Percentiles rank a stretch among this genome's conserved stretches.
Conservation (phyloP, 164 flowering plant species). For the Piper betle region DNA sequence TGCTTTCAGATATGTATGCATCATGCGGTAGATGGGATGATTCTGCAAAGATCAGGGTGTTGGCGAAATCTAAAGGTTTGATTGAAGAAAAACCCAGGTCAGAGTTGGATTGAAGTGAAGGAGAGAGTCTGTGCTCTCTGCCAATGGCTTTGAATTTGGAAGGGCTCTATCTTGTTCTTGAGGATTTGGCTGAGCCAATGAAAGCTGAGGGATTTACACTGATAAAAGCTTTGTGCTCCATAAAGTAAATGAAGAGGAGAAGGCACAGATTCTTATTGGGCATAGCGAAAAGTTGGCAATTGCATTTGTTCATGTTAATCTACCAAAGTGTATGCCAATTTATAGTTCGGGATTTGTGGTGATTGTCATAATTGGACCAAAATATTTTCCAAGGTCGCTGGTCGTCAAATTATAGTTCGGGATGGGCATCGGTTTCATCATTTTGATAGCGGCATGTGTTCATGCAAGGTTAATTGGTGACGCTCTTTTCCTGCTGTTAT, state of each 20-base stretch:
- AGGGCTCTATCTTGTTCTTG: constrained; percentile 22
- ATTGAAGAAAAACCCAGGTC: constrained; percentile 57
- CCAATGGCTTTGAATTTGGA: constrained; percentile 30
- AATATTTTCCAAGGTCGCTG: background rate
- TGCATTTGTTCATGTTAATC: constrained; percentile 20
- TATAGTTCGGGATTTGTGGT: constrained; percentile 21
- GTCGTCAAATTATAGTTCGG: background rate
- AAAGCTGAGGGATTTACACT: constrained; percentile 23
- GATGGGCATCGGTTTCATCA: background rate
- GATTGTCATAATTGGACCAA: background rate
- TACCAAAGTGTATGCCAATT: constrained; percentile 12
- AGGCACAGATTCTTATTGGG: constrained; percentile 9
- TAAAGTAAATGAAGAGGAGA: constrained; percentile 20
- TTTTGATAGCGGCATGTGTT: background rate
- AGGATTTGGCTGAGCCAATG: constrained; percentile 34
- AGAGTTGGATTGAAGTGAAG: constrained; percentile 73
- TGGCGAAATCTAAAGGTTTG: constrained; percentile 46
- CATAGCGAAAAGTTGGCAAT: background rate
- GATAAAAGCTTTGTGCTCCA: constrained; percentile 22
- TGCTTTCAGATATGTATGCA: constrained; percentile 61
- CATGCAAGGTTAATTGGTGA: constrained; percentile 1
- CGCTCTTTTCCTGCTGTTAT: background rate
- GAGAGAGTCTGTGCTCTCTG: constrained; percentile 48
- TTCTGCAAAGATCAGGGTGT: constrained; percentile 49
- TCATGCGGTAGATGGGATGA: constrained; percentile 63